A percentile compares a stretch with the other conserved stretches of the same genome.
Conservation (phyloP, 768 basidiomycete genomes). For the Amanita polypyramis region DNA sequence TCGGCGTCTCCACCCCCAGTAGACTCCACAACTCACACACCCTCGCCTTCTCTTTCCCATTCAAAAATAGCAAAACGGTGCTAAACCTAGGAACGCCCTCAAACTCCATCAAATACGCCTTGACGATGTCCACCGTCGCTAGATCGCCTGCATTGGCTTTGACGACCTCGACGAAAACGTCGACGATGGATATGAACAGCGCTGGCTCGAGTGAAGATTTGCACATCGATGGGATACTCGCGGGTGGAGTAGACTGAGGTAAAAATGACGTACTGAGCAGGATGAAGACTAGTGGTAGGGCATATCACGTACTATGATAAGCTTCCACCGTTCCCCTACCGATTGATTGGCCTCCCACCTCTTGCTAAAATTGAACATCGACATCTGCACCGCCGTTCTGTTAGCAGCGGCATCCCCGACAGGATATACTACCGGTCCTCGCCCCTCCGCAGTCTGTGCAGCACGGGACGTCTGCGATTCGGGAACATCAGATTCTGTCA, state of each 20-base stretch:
- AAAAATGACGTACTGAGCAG: background rate
- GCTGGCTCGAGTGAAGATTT: conserved; percentile 60
- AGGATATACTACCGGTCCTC: background rate
- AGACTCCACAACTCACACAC: conserved; percentile 36
- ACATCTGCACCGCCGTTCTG: conserved; percentile 10
- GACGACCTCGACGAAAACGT: conserved; percentile 31
- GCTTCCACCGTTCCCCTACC: conserved; percentile 39
- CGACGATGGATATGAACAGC: conserved; percentile 47
- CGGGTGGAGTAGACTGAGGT: conserved; percentile 42
- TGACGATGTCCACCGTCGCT: conserved; percentile 17
- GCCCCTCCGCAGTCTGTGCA: background rate
- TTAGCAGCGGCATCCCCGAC: background rate
- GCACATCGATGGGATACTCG: conserved; percentile 50
- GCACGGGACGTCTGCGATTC: conserved; percentile 2
- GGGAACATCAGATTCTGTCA: conserved; percentile 1
- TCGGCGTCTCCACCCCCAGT: conserved; percentile 20
- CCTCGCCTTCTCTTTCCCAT: conserved; percentile 37
- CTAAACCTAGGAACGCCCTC: conserved; percentile 48
- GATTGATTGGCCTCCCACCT: conserved; percentile 39
- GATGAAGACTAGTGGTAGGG: background rate
- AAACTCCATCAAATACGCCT: conserved; percentile 43
- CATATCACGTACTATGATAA: conserved; percentile 41
- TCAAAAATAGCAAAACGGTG: conserved; percentile 57
- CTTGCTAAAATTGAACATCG: conserved; percentile 54
- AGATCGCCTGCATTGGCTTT: conserved; percentile 9